phyloP scores from a whole-genome alignment of 768 basidiomycete genomes.

The Kwoniella shandongensis region DNA sequence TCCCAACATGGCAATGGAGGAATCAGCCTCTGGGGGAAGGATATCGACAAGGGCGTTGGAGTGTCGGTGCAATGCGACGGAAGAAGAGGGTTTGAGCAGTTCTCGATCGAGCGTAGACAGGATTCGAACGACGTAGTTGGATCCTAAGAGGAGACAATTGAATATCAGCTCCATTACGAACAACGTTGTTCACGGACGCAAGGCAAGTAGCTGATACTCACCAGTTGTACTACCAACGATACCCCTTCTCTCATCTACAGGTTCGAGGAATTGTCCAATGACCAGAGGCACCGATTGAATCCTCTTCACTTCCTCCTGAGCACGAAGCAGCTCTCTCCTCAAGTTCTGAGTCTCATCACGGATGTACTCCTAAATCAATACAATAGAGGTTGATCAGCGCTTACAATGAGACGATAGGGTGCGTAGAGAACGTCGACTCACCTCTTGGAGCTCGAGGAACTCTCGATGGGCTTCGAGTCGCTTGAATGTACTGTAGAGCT shows the following conservation, averaged over 20 bases:
- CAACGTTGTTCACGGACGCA: no score
- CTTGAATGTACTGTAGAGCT: constrained; percentile 96
- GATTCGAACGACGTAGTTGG: constrained; percentile 97
- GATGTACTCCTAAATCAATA: constrained; percentile 86
- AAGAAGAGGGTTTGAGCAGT: constrained; percentile 92
- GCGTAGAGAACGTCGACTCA: no score
- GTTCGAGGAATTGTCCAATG: constrained; percentile 98
- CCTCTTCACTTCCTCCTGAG: constrained; percentile 98
- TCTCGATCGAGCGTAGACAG: constrained; percentile 95
- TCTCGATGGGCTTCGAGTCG: constrained; percentile 91
- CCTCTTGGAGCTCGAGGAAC: constrained; percentile 67
- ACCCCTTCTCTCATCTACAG: constrained; percentile 94
- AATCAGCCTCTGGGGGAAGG: constrained; percentile 96
- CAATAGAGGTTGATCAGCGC: background rate
- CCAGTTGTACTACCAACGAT: constrained; percentile 94
- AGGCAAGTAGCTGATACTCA: constrained; percentile 20
- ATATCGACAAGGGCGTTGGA: constrained; percentile 98
- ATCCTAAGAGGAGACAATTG: constrained; percentile 59
- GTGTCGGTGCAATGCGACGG: constrained; percentile 97
- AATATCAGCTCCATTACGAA: no score
- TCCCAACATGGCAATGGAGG: constrained; percentile 90
- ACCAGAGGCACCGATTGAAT: constrained; percentile 98
- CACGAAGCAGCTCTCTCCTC: constrained; percentile 94
- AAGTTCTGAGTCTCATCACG: constrained; percentile 98
- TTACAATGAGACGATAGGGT: background rate